A percentile compares a stretch with the other conserved stretches of the same genome.
Evolutionary conservation across 2,329 filamentous ascomycete genomes (phyloP).

Genomic region (Sordariomycetes sp.): DNA sequence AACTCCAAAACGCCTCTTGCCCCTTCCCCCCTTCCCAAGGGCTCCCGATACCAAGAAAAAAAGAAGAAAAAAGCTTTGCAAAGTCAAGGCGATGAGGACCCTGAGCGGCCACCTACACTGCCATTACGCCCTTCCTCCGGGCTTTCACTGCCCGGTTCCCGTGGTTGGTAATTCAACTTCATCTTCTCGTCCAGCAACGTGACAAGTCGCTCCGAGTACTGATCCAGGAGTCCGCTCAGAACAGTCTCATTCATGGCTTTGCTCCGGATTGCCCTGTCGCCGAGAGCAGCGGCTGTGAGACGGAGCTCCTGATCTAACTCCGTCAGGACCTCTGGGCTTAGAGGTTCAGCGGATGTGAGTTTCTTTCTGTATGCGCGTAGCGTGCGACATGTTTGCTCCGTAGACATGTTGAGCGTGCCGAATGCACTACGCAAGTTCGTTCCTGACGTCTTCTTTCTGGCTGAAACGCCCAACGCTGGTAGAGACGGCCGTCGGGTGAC

Average conservation of each 20-base stretch:
- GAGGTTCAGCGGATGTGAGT: constrained; percentile 44
- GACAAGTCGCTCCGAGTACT: constrained; percentile 66
- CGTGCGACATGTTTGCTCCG: constrained; percentile 55
- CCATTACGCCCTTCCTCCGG: constrained; percentile 18
- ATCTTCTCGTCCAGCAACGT: constrained; percentile 66
- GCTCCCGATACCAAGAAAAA: constrained; percentile 1
- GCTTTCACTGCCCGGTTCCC: constrained; percentile 18
- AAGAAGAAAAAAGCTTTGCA: constrained; percentile 3
- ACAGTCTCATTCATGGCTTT: constrained; percentile 47
- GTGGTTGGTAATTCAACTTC: constrained; percentile 30
- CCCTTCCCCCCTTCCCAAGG: too few relatives aligned
- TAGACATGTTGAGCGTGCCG: constrained; percentile 51
- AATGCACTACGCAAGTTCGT: constrained; percentile 36
- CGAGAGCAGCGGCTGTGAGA: constrained; percentile 51
- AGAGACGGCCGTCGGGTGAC: constrained; percentile 44
- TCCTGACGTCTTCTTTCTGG: constrained; percentile 39
- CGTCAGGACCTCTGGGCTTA: constrained; percentile 48
- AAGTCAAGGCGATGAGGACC: constrained; percentile 21
- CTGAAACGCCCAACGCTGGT: constrained; percentile 33
- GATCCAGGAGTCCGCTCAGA: constrained; percentile 58
- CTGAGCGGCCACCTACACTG: constrained; percentile 23
- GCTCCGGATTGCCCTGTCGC: constrained; percentile 45
- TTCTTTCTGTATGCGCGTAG: constrained; percentile 56
- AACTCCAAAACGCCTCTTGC: too few relatives aligned
- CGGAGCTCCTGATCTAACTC: constrained; percentile 58